Evolutionary conservation across 2,329 filamentous ascomycete species (phyloP).

Genomic region (Xylariaceae sp.): DNA sequence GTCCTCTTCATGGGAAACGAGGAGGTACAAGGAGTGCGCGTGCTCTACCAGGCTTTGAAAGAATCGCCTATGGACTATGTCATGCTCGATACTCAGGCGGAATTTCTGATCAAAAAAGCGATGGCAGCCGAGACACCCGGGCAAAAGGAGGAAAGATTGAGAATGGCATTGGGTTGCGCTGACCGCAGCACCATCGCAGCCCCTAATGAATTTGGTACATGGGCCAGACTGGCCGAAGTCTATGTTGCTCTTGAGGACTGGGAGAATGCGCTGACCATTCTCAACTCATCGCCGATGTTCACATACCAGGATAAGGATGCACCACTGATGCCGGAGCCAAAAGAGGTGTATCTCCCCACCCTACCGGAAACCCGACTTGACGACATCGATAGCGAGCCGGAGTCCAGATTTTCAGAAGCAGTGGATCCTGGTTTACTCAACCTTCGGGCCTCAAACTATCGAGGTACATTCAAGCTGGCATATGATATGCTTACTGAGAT

Average conservation of each 20-base stretch:
- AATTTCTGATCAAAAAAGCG: constrained; percentile 85
- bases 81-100: constrained; percentile 88
- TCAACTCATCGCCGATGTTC: constrained; percentile 99
- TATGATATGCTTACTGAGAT: constrained; percentile 94
- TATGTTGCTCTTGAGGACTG: constrained; percentile 94
- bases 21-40: constrained; percentile 88
- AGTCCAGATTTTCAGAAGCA: constrained; percentile 73
- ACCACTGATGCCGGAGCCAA: constrained; percentile 87
- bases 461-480: constrained; percentile 91
- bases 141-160: constrained; percentile 61
- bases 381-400: constrained; percentile 89
- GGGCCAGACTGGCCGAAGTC: constrained; percentile 88
- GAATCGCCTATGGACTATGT: constrained; percentile 97
- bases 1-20: constrained; percentile 94
- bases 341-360: constrained; percentile 79
- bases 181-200: constrained; percentile 93
- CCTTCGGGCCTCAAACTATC: constrained; percentile 82
- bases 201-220: constrained; percentile 94
- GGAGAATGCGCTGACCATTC: constrained; percentile 88
- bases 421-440: constrained; percentile 83
- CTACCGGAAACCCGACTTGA: constrained; percentile 86
- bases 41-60: constrained; percentile 82
- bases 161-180: constrained; percentile 85
- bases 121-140: constrained; percentile 48
- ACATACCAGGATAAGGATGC: constrained; percentile 98